Evolutionary conservation across 768 basidiomycete species (phyloP).

Genomic region (Brasilioporus rufonigricans): DNA sequence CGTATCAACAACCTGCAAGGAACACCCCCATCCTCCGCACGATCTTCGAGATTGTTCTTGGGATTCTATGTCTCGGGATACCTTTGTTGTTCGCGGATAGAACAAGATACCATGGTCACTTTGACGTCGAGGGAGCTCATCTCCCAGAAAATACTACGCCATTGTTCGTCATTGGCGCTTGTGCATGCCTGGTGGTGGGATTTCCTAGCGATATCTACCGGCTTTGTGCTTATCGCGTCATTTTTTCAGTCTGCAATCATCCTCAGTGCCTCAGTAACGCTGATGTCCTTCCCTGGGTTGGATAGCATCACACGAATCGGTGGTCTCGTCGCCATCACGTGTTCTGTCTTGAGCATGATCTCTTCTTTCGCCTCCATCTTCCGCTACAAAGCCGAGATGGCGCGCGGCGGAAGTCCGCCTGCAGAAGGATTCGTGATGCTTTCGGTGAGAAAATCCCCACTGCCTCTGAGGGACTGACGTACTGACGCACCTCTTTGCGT

Average conservation of each 20-base stretch:
- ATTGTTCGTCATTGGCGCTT: constrained; percentile 62
- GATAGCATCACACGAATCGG: constrained; percentile 61
- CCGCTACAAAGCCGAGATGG: constrained; percentile 65
- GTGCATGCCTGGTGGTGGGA: constrained; percentile 63
- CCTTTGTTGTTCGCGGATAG: constrained; percentile 73
- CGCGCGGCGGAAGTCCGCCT: constrained; percentile 43
- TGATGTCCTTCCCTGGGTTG: constrained; percentile 75
- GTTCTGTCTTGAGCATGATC: constrained; percentile 67
- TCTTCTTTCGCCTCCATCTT: constrained; percentile 69
- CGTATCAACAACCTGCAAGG: constrained; percentile 25
- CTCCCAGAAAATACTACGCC: constrained; percentile 46
- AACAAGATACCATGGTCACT: constrained; percentile 40
- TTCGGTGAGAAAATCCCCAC: constrained; percentile 32
- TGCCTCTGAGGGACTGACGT: background rate
- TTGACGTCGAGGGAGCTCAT: constrained; percentile 60
- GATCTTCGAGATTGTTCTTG: constrained; percentile 56
- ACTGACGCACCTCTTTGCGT: background rate
- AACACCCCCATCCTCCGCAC: constrained; percentile 45
- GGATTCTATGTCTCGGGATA: constrained; percentile 70
- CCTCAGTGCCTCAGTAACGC: constrained; percentile 77
- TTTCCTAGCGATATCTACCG: background rate
- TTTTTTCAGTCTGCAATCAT: constrained; percentile 67
- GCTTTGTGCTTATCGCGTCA: background rate
- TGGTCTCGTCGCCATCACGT: constrained; percentile 65
- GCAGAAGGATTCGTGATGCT: constrained; percentile 59